Percentiles rank a stretch among this genome's conserved stretches.
Conservation (phyloP, 2,329 filamentous ascomycete species). For the Aspergillus luchuensis region DNA sequence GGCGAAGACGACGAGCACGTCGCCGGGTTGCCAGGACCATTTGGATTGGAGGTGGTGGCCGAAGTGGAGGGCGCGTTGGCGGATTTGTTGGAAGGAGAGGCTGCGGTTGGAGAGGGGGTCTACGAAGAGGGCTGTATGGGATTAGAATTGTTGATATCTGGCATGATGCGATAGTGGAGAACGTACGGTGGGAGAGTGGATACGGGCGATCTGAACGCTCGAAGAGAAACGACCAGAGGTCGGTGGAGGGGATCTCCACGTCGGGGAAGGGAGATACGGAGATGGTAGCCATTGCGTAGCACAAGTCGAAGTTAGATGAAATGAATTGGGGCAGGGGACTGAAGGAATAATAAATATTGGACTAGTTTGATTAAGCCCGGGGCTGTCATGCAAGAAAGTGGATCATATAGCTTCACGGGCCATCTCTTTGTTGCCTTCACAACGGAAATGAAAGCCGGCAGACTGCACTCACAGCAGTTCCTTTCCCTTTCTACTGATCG, state of each 20-base stretch:
- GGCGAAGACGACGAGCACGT: conserved; percentile 22
- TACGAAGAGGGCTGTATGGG: conserved; percentile 15
- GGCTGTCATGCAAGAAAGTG: no score
- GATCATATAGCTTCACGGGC: no score
- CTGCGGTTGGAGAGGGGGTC: conserved; percentile 7
- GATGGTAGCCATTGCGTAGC: not conserved
- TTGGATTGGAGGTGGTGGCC: conserved; percentile 13
- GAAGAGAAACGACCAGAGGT: conserved; percentile 23
- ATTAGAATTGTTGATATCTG: not conserved
- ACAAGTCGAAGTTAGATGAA: not conserved
- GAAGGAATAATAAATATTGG: no score
- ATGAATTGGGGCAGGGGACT: not conserved
- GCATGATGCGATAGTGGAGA: not conserved
- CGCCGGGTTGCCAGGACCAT: conserved; percentile 24
- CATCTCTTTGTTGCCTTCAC: no score
- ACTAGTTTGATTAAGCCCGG: no score
- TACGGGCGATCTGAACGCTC: conserved; percentile 14
- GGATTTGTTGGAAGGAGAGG: conserved; percentile 16
- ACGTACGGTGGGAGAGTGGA: conserved; percentile 10
- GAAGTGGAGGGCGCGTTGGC: conserved; percentile 15
- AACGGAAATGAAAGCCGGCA: no score
- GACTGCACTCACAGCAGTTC: no score
- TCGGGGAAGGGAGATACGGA: conserved; percentile 13
- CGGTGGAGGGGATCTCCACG: conserved; percentile 17
- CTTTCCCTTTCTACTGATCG: no score